Evolutionary conservation across 768 basidiomycete genomes (phyloP), one percentile per base, ranked within the genome.

Genomic region (Solioccasus polychromus): DNA sequence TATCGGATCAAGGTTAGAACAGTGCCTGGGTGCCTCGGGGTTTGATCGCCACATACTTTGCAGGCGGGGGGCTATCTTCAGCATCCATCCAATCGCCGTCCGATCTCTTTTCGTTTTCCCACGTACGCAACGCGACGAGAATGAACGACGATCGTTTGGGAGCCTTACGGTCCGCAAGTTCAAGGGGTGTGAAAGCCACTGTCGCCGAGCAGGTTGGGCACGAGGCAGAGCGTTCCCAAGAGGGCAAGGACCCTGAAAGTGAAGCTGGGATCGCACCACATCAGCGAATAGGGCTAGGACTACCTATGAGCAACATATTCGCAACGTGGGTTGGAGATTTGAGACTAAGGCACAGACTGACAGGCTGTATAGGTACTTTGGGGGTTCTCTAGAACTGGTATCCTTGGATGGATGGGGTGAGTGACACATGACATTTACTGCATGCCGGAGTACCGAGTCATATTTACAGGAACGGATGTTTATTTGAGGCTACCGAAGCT

Each of bases 281-380:
- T 62, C 76, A 77, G 35, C 73, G 77, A 34, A 85, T 92, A 45
- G 90, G 90, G 3, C 83, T 92, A 35, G 90, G 90, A 5, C 67
- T 92, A 17, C 88, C 90, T 0, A 89, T 92, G 88, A 88, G 90
- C 61, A 85, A 89, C 57, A 91, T 92, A 28, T 92, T 82, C 64
- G 82, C 90, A 47, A 90, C 83, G 78, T 88, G 55, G 47, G 79
- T 65, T 23, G 35, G n/a, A n/a, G n/a, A 17, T 39, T 50, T 39
- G 20, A 19, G 5, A 32, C 26, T 26, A 25, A 38, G 42, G 37
- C 20, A 10, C 32, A 18, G 22, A 14, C 34, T 41, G 50, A 47
- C 35, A 22, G 8, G 31, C 19, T 44, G 40, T 19, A 20, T 35
- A 89, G 87, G 40, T 92, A 91, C 65, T 90, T 91, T 55, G 88